Conservation (phyloP, 352 stramenopile genomes). For the Pythium dissimile region DNA sequence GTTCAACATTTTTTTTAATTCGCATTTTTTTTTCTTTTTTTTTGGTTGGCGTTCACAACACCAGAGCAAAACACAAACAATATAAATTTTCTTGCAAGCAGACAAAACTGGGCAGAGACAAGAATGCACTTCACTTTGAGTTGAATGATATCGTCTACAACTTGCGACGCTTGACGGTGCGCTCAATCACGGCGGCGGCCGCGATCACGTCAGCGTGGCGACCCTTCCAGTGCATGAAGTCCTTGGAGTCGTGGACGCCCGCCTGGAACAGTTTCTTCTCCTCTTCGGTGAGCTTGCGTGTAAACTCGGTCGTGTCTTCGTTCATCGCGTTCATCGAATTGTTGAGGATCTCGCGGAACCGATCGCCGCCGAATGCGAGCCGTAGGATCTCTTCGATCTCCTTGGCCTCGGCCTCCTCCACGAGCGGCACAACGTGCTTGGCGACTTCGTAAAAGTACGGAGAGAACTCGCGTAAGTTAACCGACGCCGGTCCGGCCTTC, state of each 20-base stretch:
- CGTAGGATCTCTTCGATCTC: conserved; percentile 81
- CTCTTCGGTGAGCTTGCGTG: conserved; percentile 58
- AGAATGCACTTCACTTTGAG: too few species aligned
- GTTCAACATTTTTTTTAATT: neutral
- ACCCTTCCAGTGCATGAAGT: conserved; percentile 79
- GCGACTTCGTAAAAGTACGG: conserved; percentile 71
- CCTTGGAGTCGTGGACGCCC: conserved; percentile 56
- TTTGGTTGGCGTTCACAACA: neutral
- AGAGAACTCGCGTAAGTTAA: conserved; percentile 79
- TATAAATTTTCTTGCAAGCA: neutral
- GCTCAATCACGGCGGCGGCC: conserved; percentile 49
- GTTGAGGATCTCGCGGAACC: conserved; percentile 75
- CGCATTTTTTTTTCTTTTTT: neutral
- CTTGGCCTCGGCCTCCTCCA: conserved; percentile 36
- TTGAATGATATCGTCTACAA: too few species aligned
- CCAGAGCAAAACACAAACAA: neutral
- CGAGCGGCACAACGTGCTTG: conserved; percentile 48
- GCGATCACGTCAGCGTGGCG: conserved; percentile 64
- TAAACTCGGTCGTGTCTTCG: conserved; percentile 85
- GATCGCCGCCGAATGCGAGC: conserved; percentile 68
- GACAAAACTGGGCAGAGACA: too few species aligned
- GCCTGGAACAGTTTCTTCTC: conserved; percentile 72
- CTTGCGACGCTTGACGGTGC: conserved; percentile 61
- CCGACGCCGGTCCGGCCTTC: conserved; percentile 63
- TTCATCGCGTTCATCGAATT: conserved; percentile 82